These are phyloP conservation scores for Chaetomiaceae sp. DNA, from an alignment of 2,329 filamentous ascomycete species.

Conservation along the genomic window DNA sequence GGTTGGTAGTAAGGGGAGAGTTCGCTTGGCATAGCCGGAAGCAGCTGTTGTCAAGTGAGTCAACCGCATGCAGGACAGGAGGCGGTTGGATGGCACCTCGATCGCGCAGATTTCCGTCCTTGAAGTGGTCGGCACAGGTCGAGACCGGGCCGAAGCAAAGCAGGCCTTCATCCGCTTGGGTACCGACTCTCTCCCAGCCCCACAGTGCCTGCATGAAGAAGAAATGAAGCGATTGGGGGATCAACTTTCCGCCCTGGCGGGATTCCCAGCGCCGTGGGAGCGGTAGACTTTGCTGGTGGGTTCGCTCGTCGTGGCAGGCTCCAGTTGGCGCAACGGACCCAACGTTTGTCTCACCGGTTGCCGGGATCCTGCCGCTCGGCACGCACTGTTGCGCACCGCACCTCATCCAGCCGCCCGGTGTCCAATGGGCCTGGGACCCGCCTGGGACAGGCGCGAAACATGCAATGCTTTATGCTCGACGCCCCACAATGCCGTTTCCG, in stretches of 20 bases:
- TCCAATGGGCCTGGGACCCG: background rate
- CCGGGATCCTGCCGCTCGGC: too few species aligned
- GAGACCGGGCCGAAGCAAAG: background rate
- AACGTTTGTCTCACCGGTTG: background rate
- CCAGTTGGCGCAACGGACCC: conserved; percentile 3
- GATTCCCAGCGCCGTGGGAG: conserved; percentile 4
- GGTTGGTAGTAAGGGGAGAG: background rate
- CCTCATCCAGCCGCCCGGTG: background rate
- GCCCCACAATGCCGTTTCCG: too few species aligned
- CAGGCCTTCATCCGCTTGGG: conserved; percentile 3
- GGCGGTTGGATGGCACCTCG: background rate
- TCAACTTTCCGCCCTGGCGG: background rate
- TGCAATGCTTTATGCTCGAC: too few species aligned
- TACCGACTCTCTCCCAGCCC: background rate
- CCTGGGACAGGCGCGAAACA: too few species aligned
- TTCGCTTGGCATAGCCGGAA: background rate
- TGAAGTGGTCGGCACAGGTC: background rate
- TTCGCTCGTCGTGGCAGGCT: conserved; percentile 13
- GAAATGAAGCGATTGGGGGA: conserved; percentile 3
- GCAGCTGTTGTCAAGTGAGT: background rate
- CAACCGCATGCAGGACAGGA: background rate
- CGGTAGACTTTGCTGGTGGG: background rate
- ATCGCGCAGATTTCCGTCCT: background rate
- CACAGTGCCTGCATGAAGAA: background rate
- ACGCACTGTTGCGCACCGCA: too few species aligned